Conservation (phyloP, 2,329 filamentous ascomycete genomes). For the Tricladium varicosporioides region DNA sequence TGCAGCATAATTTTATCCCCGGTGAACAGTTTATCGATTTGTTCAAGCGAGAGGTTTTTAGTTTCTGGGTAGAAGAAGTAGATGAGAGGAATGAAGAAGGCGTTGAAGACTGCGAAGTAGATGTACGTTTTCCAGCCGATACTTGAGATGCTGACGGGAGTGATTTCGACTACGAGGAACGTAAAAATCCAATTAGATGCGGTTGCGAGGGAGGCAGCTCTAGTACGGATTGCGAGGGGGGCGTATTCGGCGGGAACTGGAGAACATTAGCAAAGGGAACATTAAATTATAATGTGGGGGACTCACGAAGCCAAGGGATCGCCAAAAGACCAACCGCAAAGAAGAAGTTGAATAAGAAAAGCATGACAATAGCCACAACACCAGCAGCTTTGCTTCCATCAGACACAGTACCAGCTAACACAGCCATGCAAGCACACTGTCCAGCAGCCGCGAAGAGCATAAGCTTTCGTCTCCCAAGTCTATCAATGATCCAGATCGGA, state of each 20-base stretch:
- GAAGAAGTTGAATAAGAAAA: constrained; percentile 59
- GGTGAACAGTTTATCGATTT: too few species aligned
- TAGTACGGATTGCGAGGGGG: constrained; percentile 40
- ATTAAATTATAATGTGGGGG: too few species aligned
- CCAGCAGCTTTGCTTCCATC: constrained; percentile 28
- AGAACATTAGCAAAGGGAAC: too few species aligned
- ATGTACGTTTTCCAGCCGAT: constrained; percentile 38
- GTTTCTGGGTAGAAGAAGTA: constrained; percentile 37
- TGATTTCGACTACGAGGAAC: constrained; percentile 46
- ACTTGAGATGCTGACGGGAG: constrained; percentile 31
- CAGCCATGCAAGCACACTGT: constrained; percentile 38
- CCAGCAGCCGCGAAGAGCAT: constrained; percentile 40
- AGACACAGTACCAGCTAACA: constrained; percentile 30
- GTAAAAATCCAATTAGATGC: constrained; percentile 49
- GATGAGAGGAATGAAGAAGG: constrained; percentile 4
- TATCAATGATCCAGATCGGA: constrained; percentile 41
- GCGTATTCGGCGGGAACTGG: constrained; percentile 49
- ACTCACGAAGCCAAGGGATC: constrained; percentile 36
- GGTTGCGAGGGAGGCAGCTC: constrained; percentile 39
- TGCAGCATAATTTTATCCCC: too few species aligned
- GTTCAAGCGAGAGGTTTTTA: too few species aligned
- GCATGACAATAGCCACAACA: constrained; percentile 43
- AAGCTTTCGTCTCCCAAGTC: constrained; percentile 58
- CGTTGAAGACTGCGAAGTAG: constrained; percentile 58
- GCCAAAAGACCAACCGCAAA: constrained; percentile 56